These are phyloP conservation scores for Iris pallida DNA, from an alignment of 116 monocot genomes.

Conservation along the genomic window DNA sequence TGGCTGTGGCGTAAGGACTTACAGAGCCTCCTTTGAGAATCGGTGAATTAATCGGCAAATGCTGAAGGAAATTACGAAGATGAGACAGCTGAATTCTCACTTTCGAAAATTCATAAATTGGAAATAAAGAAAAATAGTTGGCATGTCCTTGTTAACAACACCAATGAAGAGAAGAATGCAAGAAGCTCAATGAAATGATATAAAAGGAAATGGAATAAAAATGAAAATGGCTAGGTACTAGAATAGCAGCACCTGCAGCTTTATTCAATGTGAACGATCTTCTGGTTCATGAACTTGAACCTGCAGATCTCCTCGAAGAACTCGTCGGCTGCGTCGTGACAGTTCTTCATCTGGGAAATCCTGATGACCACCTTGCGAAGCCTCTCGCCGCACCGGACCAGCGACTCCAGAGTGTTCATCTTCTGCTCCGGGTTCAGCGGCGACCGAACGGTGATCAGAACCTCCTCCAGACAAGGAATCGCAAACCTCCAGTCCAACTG, in stretches of 20 bases:
- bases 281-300: conserved; percentile 49
- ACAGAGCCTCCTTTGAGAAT: no score
- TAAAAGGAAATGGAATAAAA: no score
- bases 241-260: background rate
- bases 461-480: conserved; percentile 78
- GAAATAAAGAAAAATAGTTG: no score
- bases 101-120: no score
- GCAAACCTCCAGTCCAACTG: conserved; percentile 67
- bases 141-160: no score
- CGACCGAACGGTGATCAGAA: conserved; percentile 73
- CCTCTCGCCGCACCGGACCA: conserved; percentile 48
- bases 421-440: conserved; percentile 94
- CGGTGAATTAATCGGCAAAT: no score
- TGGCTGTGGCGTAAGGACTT: no score
- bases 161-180: no score
- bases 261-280: conserved; percentile 66
- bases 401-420: conserved; percentile 61
- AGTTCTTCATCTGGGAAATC: conserved; percentile 83
- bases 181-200: no score
- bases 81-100: no score
- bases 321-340: conserved; percentile 72
- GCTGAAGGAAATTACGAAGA: no score
- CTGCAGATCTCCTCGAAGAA: conserved; percentile 87
- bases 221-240: background rate
- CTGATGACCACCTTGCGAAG: conserved; percentile 65